Evolutionary conservation across 148 eudicot genomes (phyloP).

Genomic region (Rhododendron molle): DNA sequence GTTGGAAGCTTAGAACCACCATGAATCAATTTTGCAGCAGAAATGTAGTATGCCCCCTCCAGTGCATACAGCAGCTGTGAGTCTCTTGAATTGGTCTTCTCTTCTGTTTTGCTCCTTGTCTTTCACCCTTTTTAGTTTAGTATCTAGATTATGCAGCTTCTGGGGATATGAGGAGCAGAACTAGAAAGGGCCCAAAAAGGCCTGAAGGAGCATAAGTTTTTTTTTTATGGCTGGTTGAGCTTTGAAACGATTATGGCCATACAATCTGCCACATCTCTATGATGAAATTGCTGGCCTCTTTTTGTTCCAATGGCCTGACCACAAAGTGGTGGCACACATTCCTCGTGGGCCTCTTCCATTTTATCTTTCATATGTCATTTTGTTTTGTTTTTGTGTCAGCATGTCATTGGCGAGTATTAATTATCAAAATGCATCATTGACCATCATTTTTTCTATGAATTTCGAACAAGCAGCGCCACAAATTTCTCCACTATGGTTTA

Average conservation of each 20-base stretch:
- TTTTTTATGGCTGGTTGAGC: background rate
- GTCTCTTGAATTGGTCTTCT: background rate
- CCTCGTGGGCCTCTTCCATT: background rate
- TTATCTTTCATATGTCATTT: background rate
- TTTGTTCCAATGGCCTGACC: background rate
- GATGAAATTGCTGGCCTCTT: background rate
- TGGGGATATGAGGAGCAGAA: background rate
- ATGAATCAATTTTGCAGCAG: slow-evolving; percentile 14
- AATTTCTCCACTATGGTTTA: background rate
- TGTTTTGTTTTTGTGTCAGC: background rate
- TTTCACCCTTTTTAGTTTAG: background rate
- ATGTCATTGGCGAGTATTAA: too few species aligned
- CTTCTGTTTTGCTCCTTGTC: background rate
- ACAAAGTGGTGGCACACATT: background rate
- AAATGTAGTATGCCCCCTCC: background rate
- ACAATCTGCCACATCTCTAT: background rate
- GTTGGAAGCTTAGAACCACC: slow-evolving; percentile 57
- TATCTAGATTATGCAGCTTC: background rate
- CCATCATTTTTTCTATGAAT: too few species aligned
- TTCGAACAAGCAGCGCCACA: background rate
- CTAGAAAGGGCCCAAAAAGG: background rate
- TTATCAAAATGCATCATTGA: too few species aligned
- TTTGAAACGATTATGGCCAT: background rate
- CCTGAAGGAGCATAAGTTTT: background rate
- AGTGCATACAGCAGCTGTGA: background rate